phyloP scores from a whole-genome alignment of 768 basidiomycete species.

The Kwoniella mangroviensis region DNA sequence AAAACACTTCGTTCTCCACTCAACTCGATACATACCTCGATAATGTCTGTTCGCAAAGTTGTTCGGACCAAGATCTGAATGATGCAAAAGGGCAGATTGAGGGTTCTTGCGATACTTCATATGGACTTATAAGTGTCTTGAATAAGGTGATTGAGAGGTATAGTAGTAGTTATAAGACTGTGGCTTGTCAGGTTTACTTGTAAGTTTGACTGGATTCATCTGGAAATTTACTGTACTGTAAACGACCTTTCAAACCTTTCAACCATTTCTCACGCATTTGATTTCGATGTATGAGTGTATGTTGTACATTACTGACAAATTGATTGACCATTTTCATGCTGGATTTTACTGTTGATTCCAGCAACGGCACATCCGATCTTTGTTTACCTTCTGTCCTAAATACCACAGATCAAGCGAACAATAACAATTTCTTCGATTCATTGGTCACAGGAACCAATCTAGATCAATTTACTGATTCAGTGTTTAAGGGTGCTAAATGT shows the following conservation, averaged over 20 bases:
- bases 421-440: constrained; percentile 49
- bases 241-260: no score
- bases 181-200: constrained; percentile 54
- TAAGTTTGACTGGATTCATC: constrained; percentile 36
- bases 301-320: background rate
- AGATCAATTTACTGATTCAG: constrained; percentile 40
- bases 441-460: constrained; percentile 45
- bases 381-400: constrained; percentile 46
- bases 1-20: constrained; percentile 38
- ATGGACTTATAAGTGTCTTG: constrained; percentile 38
- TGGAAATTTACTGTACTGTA: no score
- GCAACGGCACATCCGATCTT: constrained; percentile 49
- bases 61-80: constrained; percentile 34
- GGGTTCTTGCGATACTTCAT: constrained; percentile 31
- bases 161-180: constrained; percentile 43
- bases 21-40: constrained; percentile 44
- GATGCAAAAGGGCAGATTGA: constrained; percentile 37
- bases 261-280: no score
- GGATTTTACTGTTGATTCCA: no score
- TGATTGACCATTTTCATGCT: background rate
- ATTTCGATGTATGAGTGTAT: no score
- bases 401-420: constrained; percentile 39
- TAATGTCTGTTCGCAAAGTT: constrained; percentile 37
- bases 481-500: constrained; percentile 46
- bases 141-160: constrained; percentile 44